Evolutionary conservation across 352 stramenopile species (phyloP).

Genomic region (Pythium folliculosum): DNA sequence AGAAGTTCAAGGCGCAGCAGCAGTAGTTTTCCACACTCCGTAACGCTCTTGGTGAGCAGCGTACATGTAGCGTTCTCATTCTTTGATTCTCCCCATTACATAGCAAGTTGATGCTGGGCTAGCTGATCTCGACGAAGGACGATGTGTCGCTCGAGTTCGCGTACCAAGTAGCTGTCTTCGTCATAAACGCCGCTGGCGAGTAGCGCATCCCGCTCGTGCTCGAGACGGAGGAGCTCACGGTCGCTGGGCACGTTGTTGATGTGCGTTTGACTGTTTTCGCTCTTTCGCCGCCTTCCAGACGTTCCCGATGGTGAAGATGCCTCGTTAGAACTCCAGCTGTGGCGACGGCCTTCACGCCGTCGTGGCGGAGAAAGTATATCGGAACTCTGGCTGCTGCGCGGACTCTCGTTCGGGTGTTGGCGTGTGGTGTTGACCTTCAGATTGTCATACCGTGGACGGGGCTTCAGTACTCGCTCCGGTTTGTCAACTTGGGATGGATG

Average conservation of each 20-base stretch:
- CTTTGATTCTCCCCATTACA: background rate
- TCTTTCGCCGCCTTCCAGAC: background rate
- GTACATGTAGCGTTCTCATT: background rate
- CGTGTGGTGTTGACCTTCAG: background rate
- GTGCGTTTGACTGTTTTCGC: background rate
- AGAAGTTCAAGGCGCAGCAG: constrained; percentile 66
- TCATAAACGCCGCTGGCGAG: constrained; percentile 63
- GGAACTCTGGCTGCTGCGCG: background rate
- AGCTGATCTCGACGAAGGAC: constrained; percentile 28
- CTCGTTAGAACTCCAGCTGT: constrained; percentile 22
- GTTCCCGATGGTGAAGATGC: background rate
- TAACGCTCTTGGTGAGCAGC: background rate
- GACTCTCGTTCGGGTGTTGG: background rate
- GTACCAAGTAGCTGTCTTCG: constrained; percentile 63
- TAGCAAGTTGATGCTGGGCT: background rate
- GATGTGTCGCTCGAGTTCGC: constrained; percentile 68
- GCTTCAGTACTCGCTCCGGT: background rate
- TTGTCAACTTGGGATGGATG: background rate
- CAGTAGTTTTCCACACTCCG: constrained; percentile 7
- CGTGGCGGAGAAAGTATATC: background rate
- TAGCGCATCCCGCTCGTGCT: constrained; percentile 57
- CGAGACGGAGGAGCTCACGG: constrained; percentile 47
- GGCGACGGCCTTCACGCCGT: constrained; percentile 1
- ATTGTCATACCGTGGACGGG: background rate
- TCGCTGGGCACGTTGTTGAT: constrained; percentile 3